Evolutionary conservation across 1,284 basidiomycete genomes (phyloP), one percentile per base, ranked within the genome.

Genomic region (Boletus smithii): DNA sequence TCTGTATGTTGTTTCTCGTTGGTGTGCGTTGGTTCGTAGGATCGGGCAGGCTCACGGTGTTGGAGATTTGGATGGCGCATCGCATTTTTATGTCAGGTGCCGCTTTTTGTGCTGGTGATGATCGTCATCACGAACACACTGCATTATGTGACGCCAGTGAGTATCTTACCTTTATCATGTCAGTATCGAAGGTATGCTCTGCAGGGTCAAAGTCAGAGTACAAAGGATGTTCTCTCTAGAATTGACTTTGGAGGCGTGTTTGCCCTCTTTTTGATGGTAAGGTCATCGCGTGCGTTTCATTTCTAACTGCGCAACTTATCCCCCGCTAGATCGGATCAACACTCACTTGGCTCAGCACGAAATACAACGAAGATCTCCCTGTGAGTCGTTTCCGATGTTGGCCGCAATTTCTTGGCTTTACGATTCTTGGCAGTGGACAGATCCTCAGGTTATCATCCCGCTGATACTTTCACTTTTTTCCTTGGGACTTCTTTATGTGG

Each of bases 1-100:
- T 30, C 18, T 33, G 53, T 55, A 29, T 6, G 55, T 57, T 9
- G 1, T 32, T 31, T 8, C 6, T 24, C 0, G 3, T 32, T 20
- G 1, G 9, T 13, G 2, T n/a, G n/a, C n/a, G 17, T 33, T 16
- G 3, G 9, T 16, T 9, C 6, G 5, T 18, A 29, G 27, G 13
- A 20, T 18, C 7, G 5, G 6, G 9, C 14, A 20, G 16, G 26
- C 39, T 57, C 14, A 53, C n/a, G 1, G 8, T 14, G 8, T 24
- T 18, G 51, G n/a, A 56, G 54, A 32, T 49, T 53, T 34, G 54
- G 54, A 13, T 55, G 54, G 54, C 56, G 54, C 31, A 22, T 33
- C 6, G 49, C 50, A 4, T 58, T 55, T 27, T 45, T 53, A 14
- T 44, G 31, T 26, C 56, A 58, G 26, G 34, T 58, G 9, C 54